Base-by-base conservation (phyloP, 148 eudicot species). In the Spergularia bocconei region DNA sequence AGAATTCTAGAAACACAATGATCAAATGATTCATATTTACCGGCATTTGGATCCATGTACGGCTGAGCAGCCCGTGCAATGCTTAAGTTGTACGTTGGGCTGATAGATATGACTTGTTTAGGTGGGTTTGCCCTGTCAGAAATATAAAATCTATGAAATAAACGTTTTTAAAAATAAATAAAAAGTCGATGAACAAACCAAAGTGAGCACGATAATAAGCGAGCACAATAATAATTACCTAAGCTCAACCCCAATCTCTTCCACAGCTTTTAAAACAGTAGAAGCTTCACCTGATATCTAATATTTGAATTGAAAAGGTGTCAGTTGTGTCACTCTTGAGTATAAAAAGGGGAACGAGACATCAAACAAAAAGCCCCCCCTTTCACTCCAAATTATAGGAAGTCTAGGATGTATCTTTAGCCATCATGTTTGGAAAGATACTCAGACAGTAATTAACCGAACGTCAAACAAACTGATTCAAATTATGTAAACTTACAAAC, bases 231-330 rank as follows among this genome's bases (percentile, higher is more conserved):
- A 62, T 53, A 11, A 15, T 33, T 65, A 93, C 98, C 98, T 89
- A 65, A 93, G 87, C 68, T 89, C 92, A 74, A 80, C 83, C 57
- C 97, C 97, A 79, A 93, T 89, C 82, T 93, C 95, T 59, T 88
- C 91, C 80, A 93, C 79, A 78, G 98, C 98, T 82, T 86, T 91
- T 70, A 89, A 78, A 60, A 93, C 94, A 39, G 87, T 85, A 50
- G 92, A 73, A 75, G 90, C 74, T 61, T 93, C 97, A 52, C 98
- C 98, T 61, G 97, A 88, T 82, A 93, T 78, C 98, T 93, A 88
- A 69, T 79, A 69, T 80, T 68, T 0, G 62, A 39, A 75, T 59
- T 16, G 16, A 62, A 8, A 56, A 10, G 13, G 60, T 54, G 72
- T 69, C 41, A 69, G 44, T 52, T 50, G 41, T 0, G 79, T 68